Evolutionary conservation across 495 filamentous ascomycete genomes (phyloP).

Genomic region (Xylaria longipes): DNA sequence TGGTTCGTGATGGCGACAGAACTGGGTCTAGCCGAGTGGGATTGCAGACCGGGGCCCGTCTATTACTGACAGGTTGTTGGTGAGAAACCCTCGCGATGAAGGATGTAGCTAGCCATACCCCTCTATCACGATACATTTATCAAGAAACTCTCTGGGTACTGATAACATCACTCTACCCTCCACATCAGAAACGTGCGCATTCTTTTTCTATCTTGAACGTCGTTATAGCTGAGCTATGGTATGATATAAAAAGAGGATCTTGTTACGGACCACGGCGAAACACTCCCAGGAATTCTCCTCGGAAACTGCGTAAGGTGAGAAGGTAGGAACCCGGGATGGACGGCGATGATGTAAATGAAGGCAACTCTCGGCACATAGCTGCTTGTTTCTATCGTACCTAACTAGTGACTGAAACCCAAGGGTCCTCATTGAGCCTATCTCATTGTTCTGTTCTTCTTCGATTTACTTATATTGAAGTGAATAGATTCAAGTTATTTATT

Average conservation of each 20-base stretch:
- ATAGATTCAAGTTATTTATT: background rate
- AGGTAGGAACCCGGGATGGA: background rate
- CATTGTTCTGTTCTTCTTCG: background rate
- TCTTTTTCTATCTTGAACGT: background rate
- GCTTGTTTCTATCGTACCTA: background rate
- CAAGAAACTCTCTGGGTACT: background rate
- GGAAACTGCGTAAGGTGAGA: background rate
- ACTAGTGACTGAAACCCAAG: background rate
- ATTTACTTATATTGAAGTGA: background rate
- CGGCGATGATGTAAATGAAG: background rate
- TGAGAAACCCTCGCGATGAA: background rate
- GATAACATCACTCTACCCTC: background rate
- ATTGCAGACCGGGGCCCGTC: background rate
- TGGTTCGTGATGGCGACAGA: too few species aligned
- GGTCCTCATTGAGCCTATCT: background rate
- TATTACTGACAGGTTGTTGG: background rate
- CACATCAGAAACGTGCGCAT: background rate
- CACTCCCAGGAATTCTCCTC: background rate
- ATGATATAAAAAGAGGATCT: background rate
- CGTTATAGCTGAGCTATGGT: background rate
- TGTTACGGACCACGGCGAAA: too few species aligned
- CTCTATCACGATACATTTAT: background rate
- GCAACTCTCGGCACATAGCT: background rate
- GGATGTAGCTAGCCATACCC: background rate
- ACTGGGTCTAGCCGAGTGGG: background rate